Percentiles rank a stretch among this genome's conserved stretches.
phyloP scores from a whole-genome alignment of 495 filamentous ascomycete species.

The Xylaria grammica region DNA sequence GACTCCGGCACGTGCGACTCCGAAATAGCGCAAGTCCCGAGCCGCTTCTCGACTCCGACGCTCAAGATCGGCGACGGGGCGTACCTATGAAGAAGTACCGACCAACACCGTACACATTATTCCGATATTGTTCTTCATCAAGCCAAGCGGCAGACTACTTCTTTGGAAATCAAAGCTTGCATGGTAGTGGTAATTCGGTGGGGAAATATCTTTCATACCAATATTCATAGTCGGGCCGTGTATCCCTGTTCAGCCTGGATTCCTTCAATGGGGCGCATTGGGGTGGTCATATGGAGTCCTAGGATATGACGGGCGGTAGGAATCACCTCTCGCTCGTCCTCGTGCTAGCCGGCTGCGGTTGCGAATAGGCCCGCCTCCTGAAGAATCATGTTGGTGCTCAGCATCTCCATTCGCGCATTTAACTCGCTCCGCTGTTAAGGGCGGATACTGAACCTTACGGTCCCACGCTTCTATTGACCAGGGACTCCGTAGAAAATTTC shows the following conservation, averaged over 20 bases:
- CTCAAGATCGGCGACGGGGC: no score
- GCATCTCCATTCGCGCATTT: constrained; percentile 12
- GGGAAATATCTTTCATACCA: no score
- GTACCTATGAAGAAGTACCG: no score
- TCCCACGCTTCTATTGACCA: constrained; percentile 80
- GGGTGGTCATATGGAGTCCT: constrained; percentile 3
- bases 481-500: constrained; percentile 81
- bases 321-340: constrained; percentile 26
- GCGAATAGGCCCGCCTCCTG: constrained; percentile 6
- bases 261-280: not conserved
- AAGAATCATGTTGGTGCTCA: not conserved
- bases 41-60: no score
- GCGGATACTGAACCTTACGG: constrained; percentile 73
- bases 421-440: constrained; percentile 20
- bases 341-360: constrained; percentile 4
- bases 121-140: no score
- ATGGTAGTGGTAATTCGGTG: no score
- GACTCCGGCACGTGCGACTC: no score
- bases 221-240: no score
- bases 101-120: no score
- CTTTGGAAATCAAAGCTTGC: no score
- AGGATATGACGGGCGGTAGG: constrained; percentile 33
- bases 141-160: no score
- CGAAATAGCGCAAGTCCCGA: no score
- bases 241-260: constrained; percentile 2